Base-by-base conservation (phyloP, 164 flowering plant species). In the Dillenia turbinata region DNA sequence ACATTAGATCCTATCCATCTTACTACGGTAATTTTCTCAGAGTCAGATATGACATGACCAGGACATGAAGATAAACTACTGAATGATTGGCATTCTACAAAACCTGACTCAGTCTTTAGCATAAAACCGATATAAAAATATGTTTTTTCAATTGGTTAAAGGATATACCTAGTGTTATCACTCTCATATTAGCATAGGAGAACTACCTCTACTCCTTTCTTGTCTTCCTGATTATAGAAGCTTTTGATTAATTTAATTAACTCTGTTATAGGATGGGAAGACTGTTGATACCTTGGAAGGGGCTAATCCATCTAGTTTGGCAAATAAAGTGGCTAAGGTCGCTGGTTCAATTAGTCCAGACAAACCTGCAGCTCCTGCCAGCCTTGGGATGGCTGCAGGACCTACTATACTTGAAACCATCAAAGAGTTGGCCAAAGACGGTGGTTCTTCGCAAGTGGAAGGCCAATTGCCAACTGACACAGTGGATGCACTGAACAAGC, bases 371-470 rank as follows among this genome's bases (percentile, higher is more conserved):
- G 87, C 87, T 63, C 96, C 98, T 61, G 96, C 96, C 10, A 94
- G 93, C 74, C 86, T 88, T 52, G 96, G 93, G 47, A 78, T 90
- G 96, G 97, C 92, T 66, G 96, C 91, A 3, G 96, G 93, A 40
- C 83, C 96, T 43, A 59, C 85, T 14, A 60, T 92, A 47, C 81
- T 92, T 60, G 94, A 92, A 75, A 66, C 91, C 2, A 86, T 92
- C 7, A 69, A 75, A 75, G 92, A 82, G 50, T 57, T 86, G 12
- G 80, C 85, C 11, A 75, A 79, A 69, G 81, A 76, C 26, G 77
- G 84, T 66, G 81, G 77, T 33, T 68, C 81, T 55, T 74, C 80
- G 19, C 57, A 74, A 48, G 63, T 40, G 10, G 71, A 55, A 45
- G 67, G 24, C 43, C 64, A 49, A 44, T 46, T 49, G 13, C 60